phyloP scores from a whole-genome alignment of 192 early-diverging fungal genomes.

The Mortierella claussenii region DNA sequence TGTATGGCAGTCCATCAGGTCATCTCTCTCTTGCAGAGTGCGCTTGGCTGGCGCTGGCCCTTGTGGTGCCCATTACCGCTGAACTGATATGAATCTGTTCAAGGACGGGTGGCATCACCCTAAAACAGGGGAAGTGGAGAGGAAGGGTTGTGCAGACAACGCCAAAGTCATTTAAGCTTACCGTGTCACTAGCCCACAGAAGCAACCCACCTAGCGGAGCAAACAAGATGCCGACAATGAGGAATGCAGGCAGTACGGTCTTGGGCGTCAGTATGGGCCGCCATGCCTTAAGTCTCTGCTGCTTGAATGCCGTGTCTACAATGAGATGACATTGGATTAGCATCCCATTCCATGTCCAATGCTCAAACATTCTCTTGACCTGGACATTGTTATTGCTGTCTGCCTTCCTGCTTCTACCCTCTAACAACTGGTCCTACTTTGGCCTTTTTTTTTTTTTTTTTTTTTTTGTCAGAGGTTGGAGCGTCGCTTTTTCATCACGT shows the following conservation, averaged over 20 bases:
- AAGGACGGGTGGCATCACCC: too few relatives aligned
- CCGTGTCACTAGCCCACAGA: conserved; percentile 85
- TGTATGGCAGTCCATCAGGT: too few relatives aligned
- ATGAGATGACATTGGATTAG: too few relatives aligned
- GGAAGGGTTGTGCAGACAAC: too few relatives aligned
- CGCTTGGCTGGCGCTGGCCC: too few relatives aligned
- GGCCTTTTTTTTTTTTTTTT: background rate
- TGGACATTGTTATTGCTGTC: background rate
- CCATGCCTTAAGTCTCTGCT: conserved; percentile 99
- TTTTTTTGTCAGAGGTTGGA: too few relatives aligned
- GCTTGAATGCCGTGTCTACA: conserved; percentile 98
- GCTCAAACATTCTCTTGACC: background rate
- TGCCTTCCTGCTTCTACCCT: background rate
- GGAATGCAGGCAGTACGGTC: conserved; percentile 95
- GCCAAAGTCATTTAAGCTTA: conserved; percentile 46
- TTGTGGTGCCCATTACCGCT: too few relatives aligned
- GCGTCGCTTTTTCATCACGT: too few relatives aligned
- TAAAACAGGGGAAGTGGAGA: too few relatives aligned
- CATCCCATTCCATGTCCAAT: background rate
- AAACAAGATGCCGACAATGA: conserved; percentile 93
- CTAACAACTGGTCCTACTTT: too few relatives aligned
- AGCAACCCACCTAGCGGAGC: conserved; percentile 95
- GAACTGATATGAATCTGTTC: too few relatives aligned
- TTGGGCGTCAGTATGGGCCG: conserved; percentile 98
- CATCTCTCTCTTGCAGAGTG: too few relatives aligned